phyloP scores from a whole-genome alignment of 2,329 filamentous ascomycete genomes.

The Magnaporthiopsis incrustans region DNA sequence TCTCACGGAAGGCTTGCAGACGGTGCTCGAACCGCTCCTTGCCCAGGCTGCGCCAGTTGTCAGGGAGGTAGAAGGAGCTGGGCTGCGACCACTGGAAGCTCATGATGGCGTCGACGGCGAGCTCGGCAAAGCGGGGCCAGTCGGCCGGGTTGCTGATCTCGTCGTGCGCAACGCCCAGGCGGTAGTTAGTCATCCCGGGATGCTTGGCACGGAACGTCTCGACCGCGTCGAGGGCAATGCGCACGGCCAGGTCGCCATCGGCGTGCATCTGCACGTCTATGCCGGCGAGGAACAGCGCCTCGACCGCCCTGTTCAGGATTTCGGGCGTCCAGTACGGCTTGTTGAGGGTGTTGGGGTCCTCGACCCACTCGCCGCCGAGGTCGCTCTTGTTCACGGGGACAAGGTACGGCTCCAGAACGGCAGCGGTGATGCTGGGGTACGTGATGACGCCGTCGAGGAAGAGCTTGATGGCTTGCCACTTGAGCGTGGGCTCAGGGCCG shows the following conservation, averaged over 20 bases:
- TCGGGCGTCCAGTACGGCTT: not conserved
- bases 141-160: conserved; percentile 1
- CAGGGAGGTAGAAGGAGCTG: conserved; percentile 1
- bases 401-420: conserved; percentile 1
- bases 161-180: not conserved
- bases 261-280: conserved; percentile 25
- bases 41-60: conserved; percentile 2
- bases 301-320: not conserved
- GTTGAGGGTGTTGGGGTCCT: not conserved
- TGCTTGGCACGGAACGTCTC: not conserved
- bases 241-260: conserved; percentile 15
- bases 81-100: conserved; percentile 6
- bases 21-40: not conserved
- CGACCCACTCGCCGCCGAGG: not conserved
- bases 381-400: not conserved
- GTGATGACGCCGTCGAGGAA: conserved; percentile 3
- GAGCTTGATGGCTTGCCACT: conserved; percentile 3
- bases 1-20: conserved; percentile 1
- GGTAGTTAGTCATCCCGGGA: not conserved
- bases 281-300: not conserved
- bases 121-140: conserved; percentile 1
- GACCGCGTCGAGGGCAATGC: not conserved
- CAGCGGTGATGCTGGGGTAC: not conserved
- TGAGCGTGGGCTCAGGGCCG: not conserved
- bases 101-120: not conserved